These are phyloP conservation scores for Venustampulla echinocandica DNA, from an alignment of 495 filamentous ascomycete genomes.

Conservation along the genomic window DNA sequence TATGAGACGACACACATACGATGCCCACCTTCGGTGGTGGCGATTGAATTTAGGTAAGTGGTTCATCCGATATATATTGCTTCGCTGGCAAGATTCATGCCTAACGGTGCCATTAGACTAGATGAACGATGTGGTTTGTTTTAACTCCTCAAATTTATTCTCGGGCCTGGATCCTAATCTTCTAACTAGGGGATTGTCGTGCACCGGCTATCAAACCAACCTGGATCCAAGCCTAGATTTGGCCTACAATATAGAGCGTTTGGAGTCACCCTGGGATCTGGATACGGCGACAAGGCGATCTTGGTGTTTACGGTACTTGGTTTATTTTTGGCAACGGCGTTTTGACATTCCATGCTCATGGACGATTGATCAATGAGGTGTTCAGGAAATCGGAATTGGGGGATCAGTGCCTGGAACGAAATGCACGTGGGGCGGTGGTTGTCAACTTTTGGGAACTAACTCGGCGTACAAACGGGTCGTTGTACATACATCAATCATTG, in stretches of 20 bases:
- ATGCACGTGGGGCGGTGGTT: too few relatives aligned
- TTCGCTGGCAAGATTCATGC: background rate
- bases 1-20: slow-evolving; percentile 24
- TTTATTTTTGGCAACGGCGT: slow-evolving; percentile 5
- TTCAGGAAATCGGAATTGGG: slow-evolving; percentile 1
- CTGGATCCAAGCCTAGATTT: slow-evolving; percentile 15
- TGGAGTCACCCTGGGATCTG: background rate
- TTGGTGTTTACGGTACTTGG: background rate
- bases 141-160: background rate
- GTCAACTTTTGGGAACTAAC: too few relatives aligned
- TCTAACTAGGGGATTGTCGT: slow-evolving; percentile 18
- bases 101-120: slow-evolving; percentile 15
- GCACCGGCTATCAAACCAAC: slow-evolving; percentile 15
- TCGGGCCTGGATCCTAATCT: background rate
- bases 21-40: slow-evolving; percentile 19
- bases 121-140: slow-evolving; percentile 22
- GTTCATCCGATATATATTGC: background rate
- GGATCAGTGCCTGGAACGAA: too few relatives aligned
- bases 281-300: slow-evolving; percentile 1
- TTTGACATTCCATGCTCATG: background rate
- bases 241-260: background rate
- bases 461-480: slow-evolving; percentile 4
- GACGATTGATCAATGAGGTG: background rate
- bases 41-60: slow-evolving; percentile 23
- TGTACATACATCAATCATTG: slow-evolving; percentile 7